These are phyloP conservation scores for Angomonas deanei DNA, from an alignment of 208 protist species.

Conservation along the genomic window DNA sequence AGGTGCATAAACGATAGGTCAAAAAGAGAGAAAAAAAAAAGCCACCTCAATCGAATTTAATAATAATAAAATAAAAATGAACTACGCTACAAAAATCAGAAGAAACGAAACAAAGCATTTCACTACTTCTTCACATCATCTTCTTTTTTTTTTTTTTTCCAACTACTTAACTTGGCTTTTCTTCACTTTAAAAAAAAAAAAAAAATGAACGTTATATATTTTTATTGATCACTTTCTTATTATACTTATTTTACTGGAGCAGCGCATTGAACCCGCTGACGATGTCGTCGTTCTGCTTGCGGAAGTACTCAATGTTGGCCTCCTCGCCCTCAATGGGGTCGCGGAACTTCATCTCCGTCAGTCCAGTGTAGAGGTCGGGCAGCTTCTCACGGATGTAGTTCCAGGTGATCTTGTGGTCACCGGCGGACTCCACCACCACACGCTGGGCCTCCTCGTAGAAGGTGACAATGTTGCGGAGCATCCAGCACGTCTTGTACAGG, in stretches of 20 bases:
- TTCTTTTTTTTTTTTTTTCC: constrained; percentile 19
- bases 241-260: constrained; percentile 48
- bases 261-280: constrained; percentile 74
- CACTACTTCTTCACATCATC: no score
- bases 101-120: no score
- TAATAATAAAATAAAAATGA: no score
- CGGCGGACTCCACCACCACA: constrained; percentile 77
- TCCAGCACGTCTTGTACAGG: constrained; percentile 98
- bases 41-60: no score
- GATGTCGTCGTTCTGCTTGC: constrained; percentile 89
- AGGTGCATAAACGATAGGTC: no score
- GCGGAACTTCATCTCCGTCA: constrained; percentile 92
- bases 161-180: neutral
- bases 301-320: constrained; percentile 83
- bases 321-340: constrained; percentile 83
- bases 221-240: constrained; percentile 18
- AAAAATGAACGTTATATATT: constrained; percentile 1
- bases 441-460: constrained; percentile 96
- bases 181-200: constrained; percentile 10
- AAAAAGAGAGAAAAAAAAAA: no score
- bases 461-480: constrained; percentile 97
- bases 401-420: constrained; percentile 95
- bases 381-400: constrained; percentile 93
- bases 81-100: no score
- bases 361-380: constrained; percentile 69